Conservation (phyloP, 1,284 basidiomycete genomes). For the Malassezia nana region DNA sequence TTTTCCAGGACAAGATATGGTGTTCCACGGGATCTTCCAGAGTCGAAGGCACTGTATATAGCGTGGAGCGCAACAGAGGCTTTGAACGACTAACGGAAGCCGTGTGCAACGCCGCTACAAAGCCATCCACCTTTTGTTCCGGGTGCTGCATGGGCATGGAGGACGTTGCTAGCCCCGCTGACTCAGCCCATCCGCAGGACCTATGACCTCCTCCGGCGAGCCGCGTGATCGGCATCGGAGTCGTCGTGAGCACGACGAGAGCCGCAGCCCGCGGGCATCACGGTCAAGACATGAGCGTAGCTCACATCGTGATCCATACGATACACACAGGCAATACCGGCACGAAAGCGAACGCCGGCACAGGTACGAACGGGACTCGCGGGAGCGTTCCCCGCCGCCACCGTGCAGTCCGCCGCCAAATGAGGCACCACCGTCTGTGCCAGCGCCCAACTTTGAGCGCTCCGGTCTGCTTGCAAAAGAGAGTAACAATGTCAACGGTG, state of each 20-base stretch:
- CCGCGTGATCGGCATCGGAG: not conserved
- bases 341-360: not conserved
- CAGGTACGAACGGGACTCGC: not conserved
- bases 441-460: constrained; percentile 67
- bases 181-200: too few relatives aligned
- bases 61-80: constrained; percentile 27
- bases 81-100: constrained; percentile 17
- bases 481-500: constrained; percentile 60
- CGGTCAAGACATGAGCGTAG: not conserved
- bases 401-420: not conserved
- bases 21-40: constrained; percentile 10
- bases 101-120: constrained; percentile 20
- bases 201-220: too few relatives aligned
- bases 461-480: constrained; percentile 85
- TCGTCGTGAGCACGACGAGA: not conserved
- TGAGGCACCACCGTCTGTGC: not conserved
- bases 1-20: constrained; percentile 38
- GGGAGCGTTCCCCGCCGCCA: not conserved
- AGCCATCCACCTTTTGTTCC: not conserved
- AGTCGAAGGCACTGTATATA: not conserved
- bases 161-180: too few relatives aligned
- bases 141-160: not conserved
- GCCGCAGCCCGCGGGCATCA: not conserved
- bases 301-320: not conserved
- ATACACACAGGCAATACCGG: not conserved